These are phyloP conservation scores for Lecanicillium sp. DNA, from an alignment of 2,329 filamentous ascomycete genomes.

Conservation along the genomic window DNA sequence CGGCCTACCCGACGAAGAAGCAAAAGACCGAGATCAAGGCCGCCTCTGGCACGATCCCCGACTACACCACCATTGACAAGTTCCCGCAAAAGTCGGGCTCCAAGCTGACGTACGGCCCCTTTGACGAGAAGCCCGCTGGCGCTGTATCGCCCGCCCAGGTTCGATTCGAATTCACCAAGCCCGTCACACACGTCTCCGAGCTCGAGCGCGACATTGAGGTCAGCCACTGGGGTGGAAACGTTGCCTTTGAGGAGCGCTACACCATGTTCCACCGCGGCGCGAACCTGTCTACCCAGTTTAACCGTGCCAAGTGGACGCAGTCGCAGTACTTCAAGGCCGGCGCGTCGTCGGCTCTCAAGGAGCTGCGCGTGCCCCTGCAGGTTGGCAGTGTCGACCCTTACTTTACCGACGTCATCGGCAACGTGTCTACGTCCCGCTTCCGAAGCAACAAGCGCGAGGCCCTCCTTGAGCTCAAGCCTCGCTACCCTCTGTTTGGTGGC, in stretches of 20 bases:
- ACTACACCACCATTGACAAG: conserved; percentile 69
- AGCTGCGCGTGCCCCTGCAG: conserved; percentile 71
- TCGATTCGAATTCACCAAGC: conserved; percentile 93
- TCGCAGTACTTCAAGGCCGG: conserved; percentile 66
- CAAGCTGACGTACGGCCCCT: conserved; percentile 86
- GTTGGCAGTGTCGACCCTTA: conserved; percentile 80
- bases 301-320: conserved; percentile 68
- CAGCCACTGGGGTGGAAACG: conserved; percentile 95
- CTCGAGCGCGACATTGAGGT: conserved; percentile 91
- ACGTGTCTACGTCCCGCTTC: conserved; percentile 91
- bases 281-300: conserved; percentile 64
- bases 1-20: conserved; percentile 77
- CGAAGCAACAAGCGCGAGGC: conserved; percentile 69
- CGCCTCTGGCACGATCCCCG: conserved; percentile 66
- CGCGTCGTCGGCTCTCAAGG: conserved; percentile 66
- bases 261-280: conserved; percentile 82
- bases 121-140: conserved; percentile 72
- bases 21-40: conserved; percentile 98
- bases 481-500: conserved; percentile 92
- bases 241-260: conserved; percentile 92
- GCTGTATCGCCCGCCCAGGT: conserved; percentile 65
- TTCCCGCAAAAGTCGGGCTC: conserved; percentile 75
- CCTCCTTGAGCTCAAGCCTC: conserved; percentile 82
- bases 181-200: conserved; percentile 68
- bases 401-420: conserved; percentile 93